Evolutionary conservation across 257 asterid genomes (phyloP).

Genomic region (Rauvolfia tetraphylla): DNA sequence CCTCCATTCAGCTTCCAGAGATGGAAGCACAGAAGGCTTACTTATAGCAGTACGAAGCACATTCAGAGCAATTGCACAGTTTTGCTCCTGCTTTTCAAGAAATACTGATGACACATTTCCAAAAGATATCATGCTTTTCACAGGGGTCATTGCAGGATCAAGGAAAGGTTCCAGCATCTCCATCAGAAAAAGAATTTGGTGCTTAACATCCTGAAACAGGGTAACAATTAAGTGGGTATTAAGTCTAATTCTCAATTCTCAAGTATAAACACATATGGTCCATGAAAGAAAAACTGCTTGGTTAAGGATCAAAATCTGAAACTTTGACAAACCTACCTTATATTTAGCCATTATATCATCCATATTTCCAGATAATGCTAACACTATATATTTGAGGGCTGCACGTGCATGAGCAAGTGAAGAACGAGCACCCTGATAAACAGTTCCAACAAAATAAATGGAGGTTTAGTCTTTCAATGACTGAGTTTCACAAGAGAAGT

Average conservation of each 20-base stretch:
- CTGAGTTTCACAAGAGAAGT: not conserved
- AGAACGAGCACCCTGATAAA: slow-evolving; percentile 61
- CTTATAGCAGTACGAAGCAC: slow-evolving; percentile 67
- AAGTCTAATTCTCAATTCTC: no score
- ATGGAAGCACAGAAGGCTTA: slow-evolving; percentile 74
- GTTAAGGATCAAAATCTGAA: not conserved
- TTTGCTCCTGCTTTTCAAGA: slow-evolving; percentile 64
- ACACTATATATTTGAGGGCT: slow-evolving; percentile 79
- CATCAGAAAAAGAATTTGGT: slow-evolving; percentile 74
- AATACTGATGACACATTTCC: slow-evolving; percentile 68
- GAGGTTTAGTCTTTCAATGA: not conserved
- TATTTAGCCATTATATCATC: slow-evolving; percentile 77
- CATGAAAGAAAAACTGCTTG: not conserved
- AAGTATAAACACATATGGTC: not conserved
- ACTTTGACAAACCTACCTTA: slow-evolving; percentile 48
- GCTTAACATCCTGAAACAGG: slow-evolving; percentile 73
- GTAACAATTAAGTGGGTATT: not conserved
- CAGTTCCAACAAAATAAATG: slow-evolving; percentile 1
- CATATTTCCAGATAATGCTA: slow-evolving; percentile 90
- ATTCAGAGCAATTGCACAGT: slow-evolving; percentile 68
- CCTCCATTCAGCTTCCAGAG: slow-evolving; percentile 94
- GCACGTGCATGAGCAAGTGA: slow-evolving; percentile 81
- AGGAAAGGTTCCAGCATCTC: slow-evolving; percentile 96
- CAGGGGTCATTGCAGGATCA: slow-evolving; percentile 82
- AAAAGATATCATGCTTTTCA: slow-evolving; percentile 76